Percentiles rank a stretch among this genome's conserved stretches.
These are phyloP conservation scores for Pseudozyma tsukubaensis DNA, from an alignment of 1,284 basidiomycete genomes.

Conservation along the genomic window DNA sequence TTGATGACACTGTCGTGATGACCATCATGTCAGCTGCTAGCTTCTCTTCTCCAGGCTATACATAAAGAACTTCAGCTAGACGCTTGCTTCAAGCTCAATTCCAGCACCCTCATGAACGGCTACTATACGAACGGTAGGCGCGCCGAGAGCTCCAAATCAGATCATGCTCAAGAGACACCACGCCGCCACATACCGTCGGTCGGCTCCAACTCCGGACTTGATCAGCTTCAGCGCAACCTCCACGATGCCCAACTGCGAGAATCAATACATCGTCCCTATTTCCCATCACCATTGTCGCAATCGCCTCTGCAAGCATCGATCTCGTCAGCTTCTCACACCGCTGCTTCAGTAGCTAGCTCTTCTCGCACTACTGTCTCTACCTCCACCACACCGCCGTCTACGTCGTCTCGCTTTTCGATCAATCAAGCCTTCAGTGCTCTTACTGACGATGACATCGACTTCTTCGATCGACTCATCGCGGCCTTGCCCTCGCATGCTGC, in stretches of 20 bases:
- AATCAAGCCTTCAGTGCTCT: slow-evolving; percentile 44
- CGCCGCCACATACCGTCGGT: background rate
- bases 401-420: slow-evolving; percentile 44
- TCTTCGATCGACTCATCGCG: slow-evolving; percentile 61
- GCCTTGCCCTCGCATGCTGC: slow-evolving; percentile 40
- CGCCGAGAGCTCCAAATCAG: background rate
- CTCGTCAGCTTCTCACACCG: slow-evolving; percentile 41
- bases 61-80: too few species aligned
- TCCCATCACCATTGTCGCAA: slow-evolving; percentile 45
- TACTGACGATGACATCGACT: slow-evolving; percentile 47
- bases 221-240: slow-evolving; percentile 23
- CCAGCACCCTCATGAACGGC: slow-evolving; percentile 9
- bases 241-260: slow-evolving; percentile 20
- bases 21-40: too few species aligned
- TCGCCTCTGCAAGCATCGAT: slow-evolving; percentile 45
- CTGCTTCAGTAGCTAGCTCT: slow-evolving; percentile 37
- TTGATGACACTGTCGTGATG: too few species aligned
- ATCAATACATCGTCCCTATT: slow-evolving; percentile 30
- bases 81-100: too few species aligned
- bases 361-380: slow-evolving; percentile 29
- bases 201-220: slow-evolving; percentile 1
- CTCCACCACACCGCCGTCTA: slow-evolving; percentile 30
- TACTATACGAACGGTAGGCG: background rate
- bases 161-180: background rate
- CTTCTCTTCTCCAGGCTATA: too few species aligned